Evolutionary conservation across 768 basidiomycete genomes (phyloP), one percentile per base, ranked within the genome.

Genomic region (Cantharellus anzutake): DNA sequence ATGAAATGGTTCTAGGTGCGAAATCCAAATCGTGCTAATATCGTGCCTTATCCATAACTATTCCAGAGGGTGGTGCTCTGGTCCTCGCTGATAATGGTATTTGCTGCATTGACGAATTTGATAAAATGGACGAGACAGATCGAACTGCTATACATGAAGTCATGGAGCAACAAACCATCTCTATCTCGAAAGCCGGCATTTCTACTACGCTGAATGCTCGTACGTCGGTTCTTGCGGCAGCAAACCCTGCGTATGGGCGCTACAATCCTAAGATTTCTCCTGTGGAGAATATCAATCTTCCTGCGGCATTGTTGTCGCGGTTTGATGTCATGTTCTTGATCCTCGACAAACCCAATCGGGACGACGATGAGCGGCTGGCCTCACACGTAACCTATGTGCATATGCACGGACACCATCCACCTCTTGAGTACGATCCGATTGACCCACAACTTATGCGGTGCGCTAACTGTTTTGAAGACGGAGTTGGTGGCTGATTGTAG

Each of bases 81-180:
- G 96, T 99, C 14, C 80, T 99, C 53, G 94, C 96, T 5, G 96
- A 99, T 71, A 99, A 99, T 64, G 96, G 96, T 38, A 99, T 99
- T 67, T 97, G 93, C 74, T 98, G 94, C 71, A 99, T 99, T 63
- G 96, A 99, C 65, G 96, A 99, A 69, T 99, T 99, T 68, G 96
- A 99, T 74, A 98, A 99, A 71, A 99, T 99, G 96, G 96, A 98
- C 65, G 96, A 99, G 72, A 71, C 89, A 0, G 96, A 98, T 70
- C 78, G 96, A 65, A 98, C 96, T 2, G 90, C 96, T 11, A 98
- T 99, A 63, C 96, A 99, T 73, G 96, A 99, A 77, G 96, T 99
- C 62, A 99, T 99, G 96, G 94, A 98, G 72, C 96, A 98, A 70
- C 96, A 99, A 73, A 99, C 96, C 0, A 97, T 99, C 60, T 98